These are phyloP conservation scores for Boletus sp. DNA, from an alignment of 768 basidiomycete genomes.

Conservation along the genomic window DNA sequence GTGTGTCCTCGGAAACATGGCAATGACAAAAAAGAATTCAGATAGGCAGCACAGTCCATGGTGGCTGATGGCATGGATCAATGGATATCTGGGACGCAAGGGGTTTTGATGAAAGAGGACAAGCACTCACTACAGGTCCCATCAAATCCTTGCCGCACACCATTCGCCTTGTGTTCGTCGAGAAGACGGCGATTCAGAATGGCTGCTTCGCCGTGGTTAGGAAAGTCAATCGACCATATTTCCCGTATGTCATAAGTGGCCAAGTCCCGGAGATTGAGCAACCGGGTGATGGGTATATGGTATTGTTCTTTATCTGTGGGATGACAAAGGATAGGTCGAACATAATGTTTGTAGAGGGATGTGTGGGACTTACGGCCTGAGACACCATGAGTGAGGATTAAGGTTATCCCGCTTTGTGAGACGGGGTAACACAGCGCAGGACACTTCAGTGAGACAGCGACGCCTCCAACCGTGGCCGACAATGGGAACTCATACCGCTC, in stretches of 20 bases:
- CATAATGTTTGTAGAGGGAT: background rate
- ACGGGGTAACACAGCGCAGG: constrained; percentile 27
- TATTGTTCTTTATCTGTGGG: constrained; percentile 30
- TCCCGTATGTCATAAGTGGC: constrained; percentile 26
- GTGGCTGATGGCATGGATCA: constrained; percentile 12
- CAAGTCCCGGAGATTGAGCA: constrained; percentile 14
- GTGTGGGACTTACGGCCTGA: constrained; percentile 22
- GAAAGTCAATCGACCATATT: constrained; percentile 37
- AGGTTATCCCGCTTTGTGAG: constrained; percentile 22
- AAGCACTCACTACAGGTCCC: constrained; percentile 23
- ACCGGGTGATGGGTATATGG: constrained; percentile 16
- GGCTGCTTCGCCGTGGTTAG: constrained; percentile 37
- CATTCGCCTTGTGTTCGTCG: constrained; percentile 20
- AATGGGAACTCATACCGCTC: constrained; percentile 22
- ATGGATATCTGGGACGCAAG: background rate
- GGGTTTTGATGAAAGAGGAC: background rate
- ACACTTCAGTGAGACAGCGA: constrained; percentile 17
- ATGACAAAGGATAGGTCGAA: background rate
- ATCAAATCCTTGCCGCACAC: background rate
- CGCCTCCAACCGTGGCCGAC: constrained; percentile 16
- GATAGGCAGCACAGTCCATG: constrained; percentile 23
- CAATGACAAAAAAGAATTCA: constrained; percentile 24
- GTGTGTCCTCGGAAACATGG: constrained; percentile 23
- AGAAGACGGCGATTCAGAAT: constrained; percentile 29
- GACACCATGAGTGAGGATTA: constrained; percentile 29